Evolutionary conservation across 306 rosid species (phyloP).

Genomic region (Sophora flavescens): DNA sequence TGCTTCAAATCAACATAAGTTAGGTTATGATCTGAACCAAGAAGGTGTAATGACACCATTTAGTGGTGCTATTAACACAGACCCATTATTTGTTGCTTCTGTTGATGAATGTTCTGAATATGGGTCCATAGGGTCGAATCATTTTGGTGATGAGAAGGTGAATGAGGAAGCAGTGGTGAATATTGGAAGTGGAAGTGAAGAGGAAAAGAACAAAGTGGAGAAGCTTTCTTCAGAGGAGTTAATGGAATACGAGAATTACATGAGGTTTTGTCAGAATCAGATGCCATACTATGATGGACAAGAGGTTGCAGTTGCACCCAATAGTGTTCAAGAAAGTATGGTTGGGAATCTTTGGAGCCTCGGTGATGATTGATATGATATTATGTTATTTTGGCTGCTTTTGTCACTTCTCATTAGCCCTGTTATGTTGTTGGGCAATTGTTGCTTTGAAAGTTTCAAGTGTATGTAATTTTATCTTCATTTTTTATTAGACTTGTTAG

Average conservation of each 20-base stretch:
- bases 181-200: neutral
- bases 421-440: neutral
- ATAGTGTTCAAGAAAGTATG: conserved; percentile 53
- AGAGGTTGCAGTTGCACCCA: conserved; percentile 50
- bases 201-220: conserved; percentile 56
- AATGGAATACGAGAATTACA: conserved; percentile 72
- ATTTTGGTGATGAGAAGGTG: conserved; percentile 4
- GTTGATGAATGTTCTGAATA: conserved; percentile 46
- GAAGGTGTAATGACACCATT: neutral
- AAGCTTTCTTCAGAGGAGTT: conserved; percentile 84
- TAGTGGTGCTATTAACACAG: conserved; percentile 29
- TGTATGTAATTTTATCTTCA: neutral
- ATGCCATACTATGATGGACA: conserved; percentile 71
- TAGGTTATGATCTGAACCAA: conserved; percentile 66
- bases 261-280: conserved; percentile 81
- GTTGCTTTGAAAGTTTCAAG: neutral
- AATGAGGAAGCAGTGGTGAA: conserved; percentile 32
- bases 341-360: conserved; percentile 77
- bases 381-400: neutral
- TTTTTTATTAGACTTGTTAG: neutral
- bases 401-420: neutral
- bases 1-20: conserved; percentile 29
- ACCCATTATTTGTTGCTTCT: conserved; percentile 22
- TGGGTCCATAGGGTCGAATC: conserved; percentile 29
- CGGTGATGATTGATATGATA: conserved; percentile 41